Percentiles rank a stretch among this genome's conserved stretches.
phyloP scores from a whole-genome alignment of 352 stramenopile species.

The Pythium phragmiticola region DNA sequence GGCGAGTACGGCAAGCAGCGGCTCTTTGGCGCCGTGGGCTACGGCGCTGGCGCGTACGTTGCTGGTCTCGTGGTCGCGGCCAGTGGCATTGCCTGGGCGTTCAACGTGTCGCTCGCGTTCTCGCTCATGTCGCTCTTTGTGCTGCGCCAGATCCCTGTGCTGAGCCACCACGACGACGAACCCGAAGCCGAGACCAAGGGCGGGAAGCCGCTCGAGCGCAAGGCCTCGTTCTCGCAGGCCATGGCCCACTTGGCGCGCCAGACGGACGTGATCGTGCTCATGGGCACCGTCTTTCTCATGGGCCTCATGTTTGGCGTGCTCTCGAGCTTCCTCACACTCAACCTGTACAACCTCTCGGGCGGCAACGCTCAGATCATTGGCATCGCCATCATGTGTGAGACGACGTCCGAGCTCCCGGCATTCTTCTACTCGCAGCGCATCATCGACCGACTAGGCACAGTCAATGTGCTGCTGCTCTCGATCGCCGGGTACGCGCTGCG shows the following conservation, averaged over 20 bases:
- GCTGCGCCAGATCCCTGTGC: conserved; percentile 56
- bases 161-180: conserved; percentile 36
- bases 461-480: conserved; percentile 71
- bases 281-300: conserved; percentile 78
- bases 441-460: conserved; percentile 65
- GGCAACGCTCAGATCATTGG: conserved; percentile 74
- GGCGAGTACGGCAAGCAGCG: conserved; percentile 85
- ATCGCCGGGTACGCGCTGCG: conserved; percentile 67
- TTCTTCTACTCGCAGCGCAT: conserved; percentile 81
- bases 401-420: conserved; percentile 69
- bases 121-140: conserved; percentile 56
- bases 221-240: conserved; percentile 49
- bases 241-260: conserved; percentile 39
- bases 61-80: conserved; percentile 60
- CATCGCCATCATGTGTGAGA: conserved; percentile 81
- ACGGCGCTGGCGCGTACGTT: conserved; percentile 61
- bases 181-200: background rate
- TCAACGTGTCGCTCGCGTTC: conserved; percentile 63
- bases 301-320: conserved; percentile 80
- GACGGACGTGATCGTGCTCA: conserved; percentile 62
- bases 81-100: conserved; percentile 69
- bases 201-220: conserved; percentile 13
- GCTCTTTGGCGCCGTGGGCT: conserved; percentile 74
- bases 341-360: conserved; percentile 78
- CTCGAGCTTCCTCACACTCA: conserved; percentile 81